Base-by-base conservation (phyloP, 495 filamentous ascomycete species). In the Xylaria grammica region DNA sequence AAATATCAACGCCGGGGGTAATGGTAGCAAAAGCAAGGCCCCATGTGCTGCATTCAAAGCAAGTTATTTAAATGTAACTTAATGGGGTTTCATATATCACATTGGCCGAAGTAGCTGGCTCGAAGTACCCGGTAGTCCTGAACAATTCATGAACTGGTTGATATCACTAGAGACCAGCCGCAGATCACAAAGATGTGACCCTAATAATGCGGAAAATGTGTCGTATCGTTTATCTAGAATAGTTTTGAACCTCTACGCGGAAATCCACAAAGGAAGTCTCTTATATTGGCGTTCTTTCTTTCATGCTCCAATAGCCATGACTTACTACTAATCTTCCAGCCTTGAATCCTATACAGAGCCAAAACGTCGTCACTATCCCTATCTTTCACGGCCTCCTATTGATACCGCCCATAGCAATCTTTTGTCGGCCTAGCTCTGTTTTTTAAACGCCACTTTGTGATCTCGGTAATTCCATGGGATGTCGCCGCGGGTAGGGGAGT, bases 111-210 rank as follows among this genome's bases (percentile, higher is more conserved):
- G 46, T 26, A 13, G 59, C 51, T 13, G 60, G 26, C 3, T 53
- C 34, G 22, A n/a, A 45, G 42, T 30, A 44, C 24, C 36, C 44
- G 6, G 22, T 48, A 3, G 26, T 54, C 0, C 24, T 46, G 4
- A 58, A 62, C n/a, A 61, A 66, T 9, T 55, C 64, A 1, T 62
- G 70, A 61, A 64, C n/a, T n/a, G n/a, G n/a, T 58, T 46, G 66
- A 72, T 30, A 64, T 79, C 13, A 51, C 67, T 1, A 60, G 76
- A 15, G 36, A 55, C 4, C 40, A 71, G 34, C 34, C 34, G 11
- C 34, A 36, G 34, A 36, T 36, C 11, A 6, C 40, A 42, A 42
- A n/a, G n/a, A n/a, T n/a, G n/a, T n/a, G n/a, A n/a, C n/a, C n/a
- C n/a, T n/a, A n/a, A n/a, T n/a, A n/a, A n/a, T n/a, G n/a, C n/a